Conservation (phyloP, 495 filamentous ascomycete species). For the Penicillium canescens region DNA sequence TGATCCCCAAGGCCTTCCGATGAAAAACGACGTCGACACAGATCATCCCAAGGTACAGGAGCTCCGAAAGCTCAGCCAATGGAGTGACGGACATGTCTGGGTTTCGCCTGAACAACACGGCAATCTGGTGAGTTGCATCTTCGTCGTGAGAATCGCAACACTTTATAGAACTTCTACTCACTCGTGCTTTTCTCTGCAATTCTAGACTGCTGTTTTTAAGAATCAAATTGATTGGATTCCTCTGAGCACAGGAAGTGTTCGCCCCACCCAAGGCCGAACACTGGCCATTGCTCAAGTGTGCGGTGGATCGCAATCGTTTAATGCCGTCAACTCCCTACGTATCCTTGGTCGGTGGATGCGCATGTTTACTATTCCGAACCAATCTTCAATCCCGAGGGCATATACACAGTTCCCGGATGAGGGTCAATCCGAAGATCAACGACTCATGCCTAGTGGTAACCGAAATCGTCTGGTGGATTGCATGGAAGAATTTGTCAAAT, state of each 20-base stretch:
- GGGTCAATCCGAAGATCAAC: slow-evolving; percentile 49
- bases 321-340: slow-evolving; percentile 70
- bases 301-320: slow-evolving; percentile 71
- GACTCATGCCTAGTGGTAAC: slow-evolving; percentile 62
- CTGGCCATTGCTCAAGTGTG: slow-evolving; percentile 65
- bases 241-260: slow-evolving; percentile 59
- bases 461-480: slow-evolving; percentile 71
- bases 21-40: slow-evolving; percentile 62
- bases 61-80: slow-evolving; percentile 59
- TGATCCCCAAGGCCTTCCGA: slow-evolving; percentile 59
- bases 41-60: slow-evolving; percentile 65
- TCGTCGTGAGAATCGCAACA: neutral
- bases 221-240: slow-evolving; percentile 80
- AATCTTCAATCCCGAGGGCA: slow-evolving; percentile 64
- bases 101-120: slow-evolving; percentile 71
- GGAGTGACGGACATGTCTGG: slow-evolving; percentile 75
- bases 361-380: slow-evolving; percentile 74
- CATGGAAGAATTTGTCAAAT: slow-evolving; percentile 79
- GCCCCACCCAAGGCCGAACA: slow-evolving; percentile 69
- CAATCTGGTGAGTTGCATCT: slow-evolving; percentile 48
- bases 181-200: neutral
- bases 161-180: neutral
- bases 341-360: slow-evolving; percentile 77
- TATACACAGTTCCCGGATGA: slow-evolving; percentile 65
- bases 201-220: slow-evolving; percentile 68